Base-by-base conservation (phyloP, 2,329 filamentous ascomycete genomes). In the Penicillium decumbens region DNA sequence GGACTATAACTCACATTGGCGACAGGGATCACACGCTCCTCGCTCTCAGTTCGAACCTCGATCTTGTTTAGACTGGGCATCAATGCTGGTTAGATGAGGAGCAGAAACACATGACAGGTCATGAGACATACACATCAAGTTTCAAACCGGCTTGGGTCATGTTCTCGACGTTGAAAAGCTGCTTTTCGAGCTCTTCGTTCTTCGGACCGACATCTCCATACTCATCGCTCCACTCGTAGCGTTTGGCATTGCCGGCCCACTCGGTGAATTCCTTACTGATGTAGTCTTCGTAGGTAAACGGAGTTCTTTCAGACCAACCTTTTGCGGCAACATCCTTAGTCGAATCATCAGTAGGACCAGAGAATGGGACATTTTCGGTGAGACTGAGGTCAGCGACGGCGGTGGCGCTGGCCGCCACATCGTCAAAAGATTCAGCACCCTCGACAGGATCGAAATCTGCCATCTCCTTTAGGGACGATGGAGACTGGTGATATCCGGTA, bases 171-270 rank as follows among this genome's bases (percentile, higher is more conserved):
- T 80, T 77, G 47, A 95, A 98, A 6, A 98, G 81, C 59, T 85
- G 75, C 6, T 78, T 60, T 74, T 97, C 92, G 0, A 98, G 80
- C 41, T 82, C 80, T 0, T 79, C 74, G 45, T 84, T 80, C 43
- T 75, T 76, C 0, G 90, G 90, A 6, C 86, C 92, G 46, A 98
- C 76, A 35, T 97, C 92, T 2, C 92, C 93, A 58, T 80, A 88
- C 2, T 95, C 89, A 9, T 90, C 89, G 15, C 83, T 78, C 87
- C 88, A 97, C 63, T 91, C 82, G 60, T 97, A 97, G 38, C 87
- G 77, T 0, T 66, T 72, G n/a, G 82, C 84, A 47, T 80, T 80
- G 32, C 75, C 74, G 44, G 76, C 74, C 81, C 76, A 82, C 6
- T 71, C 65, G 12, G 64, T 63, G n/a, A 61, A 51, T 3, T 65